Evolutionary conservation across 352 stramenopile species (phyloP), one percentile per base, ranked within the genome.

Genomic region (Phytophthora ohioensis): DNA sequence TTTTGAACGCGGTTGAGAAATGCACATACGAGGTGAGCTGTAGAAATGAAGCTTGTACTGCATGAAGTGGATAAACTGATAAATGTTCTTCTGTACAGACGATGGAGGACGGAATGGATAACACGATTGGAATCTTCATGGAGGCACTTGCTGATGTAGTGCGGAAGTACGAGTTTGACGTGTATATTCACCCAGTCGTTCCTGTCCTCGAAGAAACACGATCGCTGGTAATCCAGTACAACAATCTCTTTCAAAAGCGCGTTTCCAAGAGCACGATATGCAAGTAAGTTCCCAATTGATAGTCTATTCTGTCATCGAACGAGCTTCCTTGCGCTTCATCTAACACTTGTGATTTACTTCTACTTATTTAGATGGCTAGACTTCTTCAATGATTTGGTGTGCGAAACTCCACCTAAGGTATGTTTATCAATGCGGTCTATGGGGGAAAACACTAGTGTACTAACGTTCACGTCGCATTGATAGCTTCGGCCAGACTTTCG

Each of bases 151-250:
- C 64, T 3, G 69, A 87, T 12, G 69, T 95, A 32, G 71, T 88
- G 11, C 35, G 69, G 34, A 75, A 87, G 45, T 92, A 83, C 52
- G 42, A 80, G 9, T 95, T 97, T 47, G 78, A 94, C 34, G 73
- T 69, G 4, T 90, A 78, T 39, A 86, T 98, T 35, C 93, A 98
- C 59, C 92, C 93, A 4, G 80, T 98, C 2, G 85, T 95, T 7
- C 93, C 93, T 0, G 93, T 97, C 2, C 79, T 98, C 1, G 81
- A 96, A n/a, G 88, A 96, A 52, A 97, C 93, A 31, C 81, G 92
- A 10, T 49, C 59, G 12, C 71, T 98, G 13, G 91, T 98, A 11
- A 71, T 91, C 45, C 63, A 85, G 56, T 98, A 97, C 72, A 98
- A 98, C 67, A 57, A 70, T 32, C 68, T 91, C 45, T 93, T 94